Base-by-base conservation (phyloP, 2,329 filamentous ascomycete genomes). In the Penicillium hesseltinei region DNA sequence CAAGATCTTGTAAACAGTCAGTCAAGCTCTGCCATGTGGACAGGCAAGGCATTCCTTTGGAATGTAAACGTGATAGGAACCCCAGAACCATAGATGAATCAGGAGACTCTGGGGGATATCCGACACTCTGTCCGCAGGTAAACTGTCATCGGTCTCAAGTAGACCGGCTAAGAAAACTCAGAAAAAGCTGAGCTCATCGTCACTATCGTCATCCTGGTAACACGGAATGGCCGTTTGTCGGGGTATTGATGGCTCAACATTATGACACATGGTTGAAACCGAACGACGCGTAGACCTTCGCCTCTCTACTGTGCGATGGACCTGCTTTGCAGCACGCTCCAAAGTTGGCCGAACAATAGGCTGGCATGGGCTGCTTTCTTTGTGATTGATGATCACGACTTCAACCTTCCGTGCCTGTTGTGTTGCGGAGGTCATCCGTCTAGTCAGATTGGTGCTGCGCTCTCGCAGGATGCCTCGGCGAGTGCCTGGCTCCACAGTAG, bases 151-250 rank as follows among this genome's bases (percentile, higher is more conserved):
- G 11, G 39, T 31, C 46, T 31, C 47, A 51, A 23, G 7, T 21
- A 33, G 25, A 38, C n/a, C 13, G 39, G 25, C 39, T 19, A 27
- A 51, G 55, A 57, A 54, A 39, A 17, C 38, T 66, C 51, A 73
- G 8, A 75, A 52, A 61, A 73, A 75, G 60, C 71, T 74, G 21
- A 75, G 64, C 59, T 75, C 73, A 51, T 75, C 73, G n/a, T 75
- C 71, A 42, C 72, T 75, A 25, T 69, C 67, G 8, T 68, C 69
- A 23, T 71, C 69, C 21, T 67, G 57, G 0, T 67, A 68, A 44
- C 61, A 69, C 13, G 71, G 63, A 42, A 71, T 66, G n/a, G 64
- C 55, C 13, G 55, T 57, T 38, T 54, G 58, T 31, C 45, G 60
- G 47, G 62, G n/a, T 8, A 35, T 54, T 17, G 35, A 25, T 13